These are phyloP conservation scores for Trametes cinnabarina DNA, from an alignment of 768 basidiomycete genomes.

Conservation along the genomic window DNA sequence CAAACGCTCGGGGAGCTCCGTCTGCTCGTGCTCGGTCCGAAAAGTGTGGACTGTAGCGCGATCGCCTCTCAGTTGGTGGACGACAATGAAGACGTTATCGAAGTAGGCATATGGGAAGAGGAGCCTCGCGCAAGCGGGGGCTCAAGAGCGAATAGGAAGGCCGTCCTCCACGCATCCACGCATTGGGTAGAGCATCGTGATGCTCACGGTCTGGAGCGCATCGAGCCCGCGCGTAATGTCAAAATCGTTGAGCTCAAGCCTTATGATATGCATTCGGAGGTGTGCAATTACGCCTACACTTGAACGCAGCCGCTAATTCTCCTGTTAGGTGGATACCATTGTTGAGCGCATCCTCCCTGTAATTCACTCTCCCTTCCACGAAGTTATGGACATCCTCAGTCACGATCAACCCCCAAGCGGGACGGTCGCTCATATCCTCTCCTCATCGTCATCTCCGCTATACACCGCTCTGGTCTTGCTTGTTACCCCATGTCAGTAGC, in stretches of 20 bases:
- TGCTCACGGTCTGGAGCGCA: slow-evolving; percentile 62
- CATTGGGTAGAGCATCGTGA: slow-evolving; percentile 71
- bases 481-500: slow-evolving; percentile 44
- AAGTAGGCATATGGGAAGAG: slow-evolving; percentile 58
- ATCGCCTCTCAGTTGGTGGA: slow-evolving; percentile 45
- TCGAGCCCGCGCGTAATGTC: slow-evolving; percentile 63
- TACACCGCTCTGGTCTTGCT: slow-evolving; percentile 60
- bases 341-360: slow-evolving; percentile 36
- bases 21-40: slow-evolving; percentile 51
- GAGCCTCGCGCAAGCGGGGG: slow-evolving; percentile 35
- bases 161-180: slow-evolving; percentile 56
- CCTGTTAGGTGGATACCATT: slow-evolving; percentile 19
- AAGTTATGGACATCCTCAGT: slow-evolving; percentile 52
- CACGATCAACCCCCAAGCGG: slow-evolving; percentile 51
- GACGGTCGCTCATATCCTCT: slow-evolving; percentile 50
- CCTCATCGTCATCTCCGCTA: slow-evolving; percentile 56
- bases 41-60: slow-evolving; percentile 44
- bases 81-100: slow-evolving; percentile 68
- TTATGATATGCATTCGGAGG: slow-evolving; percentile 45
- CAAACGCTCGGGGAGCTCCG: slow-evolving; percentile 64
- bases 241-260: slow-evolving; percentile 54
- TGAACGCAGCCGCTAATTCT: background rate
- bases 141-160: slow-evolving; percentile 9
- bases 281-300: slow-evolving; percentile 33
- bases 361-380: slow-evolving; percentile 56